phyloP scores from a whole-genome alignment of 169 alveolate genomes.

The Babesia sp. region DNA sequence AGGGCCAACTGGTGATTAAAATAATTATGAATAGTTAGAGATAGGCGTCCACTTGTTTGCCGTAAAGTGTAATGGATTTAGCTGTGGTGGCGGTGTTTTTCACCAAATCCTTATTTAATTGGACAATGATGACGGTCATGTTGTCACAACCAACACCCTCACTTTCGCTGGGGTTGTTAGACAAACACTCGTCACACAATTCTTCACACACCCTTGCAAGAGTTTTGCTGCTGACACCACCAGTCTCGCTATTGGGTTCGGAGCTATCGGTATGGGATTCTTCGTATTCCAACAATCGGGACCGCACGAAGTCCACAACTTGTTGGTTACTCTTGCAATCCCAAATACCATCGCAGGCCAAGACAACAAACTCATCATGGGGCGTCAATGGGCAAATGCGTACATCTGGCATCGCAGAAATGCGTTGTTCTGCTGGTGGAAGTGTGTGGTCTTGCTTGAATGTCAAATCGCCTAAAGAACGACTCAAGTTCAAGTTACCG shows the following conservation, averaged over 20 bases:
- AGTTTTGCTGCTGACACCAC: conserved; percentile 23
- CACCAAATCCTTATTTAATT: conserved; percentile 24
- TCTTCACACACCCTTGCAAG: conserved; percentile 84
- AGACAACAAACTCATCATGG: conserved; percentile 91
- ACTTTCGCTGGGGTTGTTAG: conserved; percentile 82
- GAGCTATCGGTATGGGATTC: conserved; percentile 13
- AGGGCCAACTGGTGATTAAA: conserved; percentile 73
- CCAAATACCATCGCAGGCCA: conserved; percentile 99
- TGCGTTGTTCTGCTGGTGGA: conserved; percentile 89
- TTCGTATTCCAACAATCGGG: conserved; percentile 36
- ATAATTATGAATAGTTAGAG: conserved; percentile 11
- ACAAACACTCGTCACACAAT: conserved; percentile 85
- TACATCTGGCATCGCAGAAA: conserved; percentile 94
- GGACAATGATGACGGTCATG: conserved; percentile 90
- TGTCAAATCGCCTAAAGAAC: conserved; percentile 96
- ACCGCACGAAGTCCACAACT: conserved; percentile 86
- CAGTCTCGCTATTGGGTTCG: conserved; percentile 26
- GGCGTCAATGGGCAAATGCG: conserved; percentile 78
- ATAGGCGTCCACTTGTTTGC: conserved; percentile 34
- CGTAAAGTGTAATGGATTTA: conserved; percentile 39
- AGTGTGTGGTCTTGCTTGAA: conserved; percentile 87
- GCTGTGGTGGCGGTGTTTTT: conserved; percentile 4
- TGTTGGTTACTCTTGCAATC: conserved; percentile 93
- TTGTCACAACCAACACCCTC: conserved; percentile 94
- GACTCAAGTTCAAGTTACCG: conserved; percentile 93